These are phyloP conservation scores for Paraphaeosphaeria minitans DNA, from an alignment of 2,329 filamentous ascomycete genomes.

Conservation along the genomic window DNA sequence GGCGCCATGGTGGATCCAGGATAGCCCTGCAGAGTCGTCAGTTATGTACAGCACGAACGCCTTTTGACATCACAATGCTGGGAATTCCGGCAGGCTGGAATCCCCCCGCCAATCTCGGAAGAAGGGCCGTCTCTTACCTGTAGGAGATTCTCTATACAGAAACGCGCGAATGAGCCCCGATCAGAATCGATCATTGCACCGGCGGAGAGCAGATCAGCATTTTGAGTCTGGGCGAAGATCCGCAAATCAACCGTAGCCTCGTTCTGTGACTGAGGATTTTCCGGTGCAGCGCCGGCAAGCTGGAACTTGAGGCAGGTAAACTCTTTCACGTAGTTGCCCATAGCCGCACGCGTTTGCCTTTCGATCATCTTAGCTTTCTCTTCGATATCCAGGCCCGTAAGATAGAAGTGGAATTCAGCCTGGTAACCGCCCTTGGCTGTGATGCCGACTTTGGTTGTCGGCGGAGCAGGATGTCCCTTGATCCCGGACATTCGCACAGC, in stretches of 20 bases:
- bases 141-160: constrained; percentile 26
- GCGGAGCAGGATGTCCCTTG: constrained; percentile 30
- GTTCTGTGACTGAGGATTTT: constrained; percentile 29
- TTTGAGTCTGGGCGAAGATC: constrained; percentile 30
- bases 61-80: no score
- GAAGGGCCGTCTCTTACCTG: no score
- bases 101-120: no score
- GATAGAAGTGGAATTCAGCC: constrained; percentile 53
- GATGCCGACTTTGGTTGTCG: constrained; percentile 50
- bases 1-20: constrained; percentile 28
- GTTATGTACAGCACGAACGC: no score
- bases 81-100: no score
- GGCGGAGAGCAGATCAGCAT: constrained; percentile 23
- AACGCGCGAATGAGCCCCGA: constrained; percentile 27
- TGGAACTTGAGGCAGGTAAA: constrained; percentile 50
- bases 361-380: constrained; percentile 54
- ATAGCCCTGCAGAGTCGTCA: constrained; percentile 17
- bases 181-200: constrained; percentile 23
- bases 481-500: constrained; percentile 42
- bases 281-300: constrained; percentile 25
- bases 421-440: constrained; percentile 53
- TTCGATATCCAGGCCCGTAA: constrained; percentile 51
- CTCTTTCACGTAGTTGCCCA: constrained; percentile 45
- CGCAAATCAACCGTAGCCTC: constrained; percentile 33
- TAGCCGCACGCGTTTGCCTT: constrained; percentile 33